Evolutionary conservation across 805 yeast genomes (phyloP), one percentile per base, ranked within the genome.

Genomic region (Cyberlindnera bimundalis): DNA sequence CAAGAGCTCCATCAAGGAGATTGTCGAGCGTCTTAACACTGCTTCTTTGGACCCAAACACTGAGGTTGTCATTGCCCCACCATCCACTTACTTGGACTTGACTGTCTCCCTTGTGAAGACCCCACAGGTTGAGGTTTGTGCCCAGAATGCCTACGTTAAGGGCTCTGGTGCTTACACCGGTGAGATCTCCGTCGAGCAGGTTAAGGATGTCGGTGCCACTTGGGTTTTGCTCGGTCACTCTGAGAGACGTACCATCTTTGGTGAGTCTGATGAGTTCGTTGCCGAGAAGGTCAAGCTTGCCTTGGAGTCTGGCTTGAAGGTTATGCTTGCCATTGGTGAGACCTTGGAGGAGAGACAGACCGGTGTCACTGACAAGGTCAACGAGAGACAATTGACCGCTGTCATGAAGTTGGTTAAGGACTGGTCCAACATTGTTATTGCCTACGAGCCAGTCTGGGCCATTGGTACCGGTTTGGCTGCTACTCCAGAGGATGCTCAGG

Each of bases 361-460:
- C 39, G 88, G 85, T 64, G 65, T 78, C 68, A 91, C 99, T 59
- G 76, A 91, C 58, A 78, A 79, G 21, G 95, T 93, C 50, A 82
- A 86, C 68, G 78, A 84, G 66, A 81, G 85, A 74, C 98, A 93
- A 78, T 76, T 91, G 62, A 75, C 79, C 55, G 96, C 98, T 48
- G 97, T 84, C 48, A 70, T 84, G 60, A 84, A 79, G 64, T 73
- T 82, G 47, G 81, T 88, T 50, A 60, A 65, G 60, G 97, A 90
- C 81, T 91, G 98, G 98, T 60, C 84, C 51, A 76, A 85, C 68
- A 75, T 93, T 55, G 98, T 93, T 53, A 72, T 93, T 67, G 99
- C 99, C 61, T 93, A 93, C 74, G 99, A 93, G 76, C 99, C 99
- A 59, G 96, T 93, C 56, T 93, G 99, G 99, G 99, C 99, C 59